Conservation (phyloP, 371 early-diverging fungal species). For the Mucor lusitanicus region DNA sequence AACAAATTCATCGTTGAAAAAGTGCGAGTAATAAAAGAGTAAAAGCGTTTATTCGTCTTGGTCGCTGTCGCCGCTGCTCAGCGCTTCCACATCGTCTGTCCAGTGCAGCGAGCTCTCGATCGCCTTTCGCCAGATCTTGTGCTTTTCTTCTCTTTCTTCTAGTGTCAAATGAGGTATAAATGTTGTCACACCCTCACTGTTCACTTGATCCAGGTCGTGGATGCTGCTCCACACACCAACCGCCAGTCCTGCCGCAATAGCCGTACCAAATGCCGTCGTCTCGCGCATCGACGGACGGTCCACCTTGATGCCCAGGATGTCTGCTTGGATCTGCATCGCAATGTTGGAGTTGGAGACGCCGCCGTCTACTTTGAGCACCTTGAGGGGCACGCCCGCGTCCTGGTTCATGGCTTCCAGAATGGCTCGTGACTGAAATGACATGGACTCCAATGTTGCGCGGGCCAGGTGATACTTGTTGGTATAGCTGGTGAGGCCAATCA, state of each 20-base stretch:
- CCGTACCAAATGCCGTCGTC: constrained; percentile 94
- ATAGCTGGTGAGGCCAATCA: constrained; percentile 88
- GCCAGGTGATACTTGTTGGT: constrained; percentile 84
- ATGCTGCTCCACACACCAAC: constrained; percentile 71
- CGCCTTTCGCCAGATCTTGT: constrained; percentile 83
- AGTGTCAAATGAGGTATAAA: constrained; percentile 49
- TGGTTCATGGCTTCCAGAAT: constrained; percentile 91
- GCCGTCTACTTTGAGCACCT: constrained; percentile 86
- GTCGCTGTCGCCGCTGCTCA: not conserved
- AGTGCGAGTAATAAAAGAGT: constrained; percentile 54
- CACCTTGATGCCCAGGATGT: constrained; percentile 82
- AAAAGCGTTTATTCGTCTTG: constrained; percentile 6
- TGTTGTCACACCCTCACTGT: constrained; percentile 34
- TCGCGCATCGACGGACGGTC: constrained; percentile 90
- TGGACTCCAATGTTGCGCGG: constrained; percentile 88
- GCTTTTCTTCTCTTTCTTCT: constrained; percentile 66
- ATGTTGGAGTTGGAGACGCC: constrained; percentile 90
- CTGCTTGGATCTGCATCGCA: constrained; percentile 92
- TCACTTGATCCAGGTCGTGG: constrained; percentile 37
- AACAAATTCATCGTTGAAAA: constrained; percentile 78
- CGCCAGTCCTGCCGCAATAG: constrained; percentile 92
- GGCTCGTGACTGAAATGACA: constrained; percentile 88
- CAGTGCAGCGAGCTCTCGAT: constrained; percentile 73
- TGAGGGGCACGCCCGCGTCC: constrained; percentile 69
- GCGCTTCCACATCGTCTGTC: constrained; percentile 36